Evolutionary conservation across 2,329 filamentous ascomycete genomes (phyloP).

Genomic region (Cryphonectria naterciae): DNA sequence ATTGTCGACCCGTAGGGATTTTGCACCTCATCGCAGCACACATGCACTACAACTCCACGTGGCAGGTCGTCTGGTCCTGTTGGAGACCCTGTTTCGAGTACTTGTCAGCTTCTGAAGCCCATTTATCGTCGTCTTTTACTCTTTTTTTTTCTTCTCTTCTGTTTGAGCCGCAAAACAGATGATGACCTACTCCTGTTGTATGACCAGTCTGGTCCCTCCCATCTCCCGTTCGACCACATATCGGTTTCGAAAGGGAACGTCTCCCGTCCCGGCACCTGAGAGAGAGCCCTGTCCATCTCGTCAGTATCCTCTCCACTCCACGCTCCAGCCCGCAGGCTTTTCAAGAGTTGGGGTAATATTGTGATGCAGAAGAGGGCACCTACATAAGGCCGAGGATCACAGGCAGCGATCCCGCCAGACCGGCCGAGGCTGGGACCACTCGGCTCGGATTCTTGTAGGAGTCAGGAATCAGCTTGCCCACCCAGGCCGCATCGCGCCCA

Average conservation of each 20-base stretch:
- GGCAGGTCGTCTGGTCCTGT: background rate
- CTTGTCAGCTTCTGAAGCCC: background rate
- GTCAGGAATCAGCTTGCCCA: conserved; percentile 11
- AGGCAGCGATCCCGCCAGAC: conserved; percentile 9
- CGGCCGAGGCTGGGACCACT: background rate
- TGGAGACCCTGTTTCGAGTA: background rate
- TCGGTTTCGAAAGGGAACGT: background rate
- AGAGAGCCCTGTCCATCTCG: background rate
- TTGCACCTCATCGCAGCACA: conserved; percentile 5
- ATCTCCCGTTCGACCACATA: background rate
- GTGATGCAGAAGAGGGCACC: no score
- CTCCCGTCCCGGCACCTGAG: background rate
- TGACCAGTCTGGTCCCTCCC: conserved; percentile 9
- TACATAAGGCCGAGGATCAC: conserved; percentile 15
- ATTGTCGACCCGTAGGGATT: background rate
- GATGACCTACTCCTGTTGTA: background rate
- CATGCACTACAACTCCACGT: background rate
- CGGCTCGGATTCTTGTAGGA: background rate
- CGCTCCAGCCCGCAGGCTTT: background rate
- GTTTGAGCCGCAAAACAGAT: no score
- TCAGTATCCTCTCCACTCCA: background rate
- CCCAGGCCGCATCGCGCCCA: conserved; percentile 3
- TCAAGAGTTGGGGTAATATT: no score
- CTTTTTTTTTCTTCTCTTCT: no score
- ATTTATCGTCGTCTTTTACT: background rate